Evolutionary conservation across 805 yeast species (phyloP).

Genomic region (Wickerhamiella vanderwaltii): DNA sequence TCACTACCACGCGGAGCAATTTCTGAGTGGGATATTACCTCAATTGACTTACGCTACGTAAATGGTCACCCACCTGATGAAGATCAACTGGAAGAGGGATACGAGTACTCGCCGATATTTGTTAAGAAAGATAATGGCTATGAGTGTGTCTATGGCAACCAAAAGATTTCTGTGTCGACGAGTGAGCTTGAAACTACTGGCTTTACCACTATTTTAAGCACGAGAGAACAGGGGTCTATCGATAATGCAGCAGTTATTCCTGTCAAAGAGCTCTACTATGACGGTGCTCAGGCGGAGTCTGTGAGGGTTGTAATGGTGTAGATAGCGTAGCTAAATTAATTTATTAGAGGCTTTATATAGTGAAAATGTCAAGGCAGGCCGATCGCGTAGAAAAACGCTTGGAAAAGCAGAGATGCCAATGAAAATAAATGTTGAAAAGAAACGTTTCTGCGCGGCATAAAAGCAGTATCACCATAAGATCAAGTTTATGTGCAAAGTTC

Average conservation of each 20-base stretch:
- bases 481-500: too few relatives aligned
- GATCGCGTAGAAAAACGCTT: too few relatives aligned
- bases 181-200: not conserved
- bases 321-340: too few relatives aligned
- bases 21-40: conserved; percentile 23
- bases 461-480: too few relatives aligned
- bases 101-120: conserved; percentile 12
- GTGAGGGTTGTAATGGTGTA: too few relatives aligned
- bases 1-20: conserved; percentile 24
- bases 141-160: conserved; percentile 8
- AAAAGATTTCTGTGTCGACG: not conserved
- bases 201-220: not conserved
- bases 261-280: not conserved
- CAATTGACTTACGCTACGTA: conserved; percentile 17
- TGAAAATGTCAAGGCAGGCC: too few relatives aligned
- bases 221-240: too few relatives aligned
- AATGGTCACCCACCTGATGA: conserved; percentile 16
- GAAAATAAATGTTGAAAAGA: too few relatives aligned
- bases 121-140: conserved; percentile 9
- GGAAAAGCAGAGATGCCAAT: too few relatives aligned
- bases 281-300: too few relatives aligned
- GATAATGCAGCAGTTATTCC: not conserved
- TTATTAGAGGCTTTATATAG: too few relatives aligned
- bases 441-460: too few relatives aligned
- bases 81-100: conserved; percentile 19